Percentiles rank a stretch among this genome's conserved stretches.
phyloP scores from a whole-genome alignment of 805 yeast genomes.

The Yarrowia bubula region DNA sequence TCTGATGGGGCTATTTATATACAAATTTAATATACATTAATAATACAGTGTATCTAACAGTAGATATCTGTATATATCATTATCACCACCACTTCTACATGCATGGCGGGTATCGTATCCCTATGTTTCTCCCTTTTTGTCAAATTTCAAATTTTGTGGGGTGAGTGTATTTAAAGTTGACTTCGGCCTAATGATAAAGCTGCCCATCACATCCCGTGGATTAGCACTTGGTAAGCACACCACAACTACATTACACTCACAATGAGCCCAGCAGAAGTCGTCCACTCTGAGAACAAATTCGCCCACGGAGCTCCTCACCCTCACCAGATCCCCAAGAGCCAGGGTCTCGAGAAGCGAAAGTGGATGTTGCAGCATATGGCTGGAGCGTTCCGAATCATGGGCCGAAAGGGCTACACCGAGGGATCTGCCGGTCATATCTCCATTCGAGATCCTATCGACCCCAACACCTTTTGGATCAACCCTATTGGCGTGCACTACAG shows the following conservation, averaged over 20 bases:
- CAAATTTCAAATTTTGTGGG: no score
- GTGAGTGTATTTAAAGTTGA: not conserved
- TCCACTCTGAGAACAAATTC: constrained; percentile 18
- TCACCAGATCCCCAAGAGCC: constrained; percentile 50
- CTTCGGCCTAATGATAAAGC: not conserved
- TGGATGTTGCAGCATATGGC: constrained; percentile 74
- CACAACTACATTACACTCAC: not conserved
- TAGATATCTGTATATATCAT: no score
- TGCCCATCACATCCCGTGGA: not conserved
- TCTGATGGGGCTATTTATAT: no score
- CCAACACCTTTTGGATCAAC: constrained; percentile 84
- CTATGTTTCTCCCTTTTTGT: not conserved
- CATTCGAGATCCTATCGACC: constrained; percentile 77
- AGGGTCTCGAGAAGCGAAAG: constrained; percentile 47
- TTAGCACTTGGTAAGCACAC: constrained; percentile 1
- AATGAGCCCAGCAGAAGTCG: constrained; percentile 25
- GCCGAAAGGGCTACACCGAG: constrained; percentile 71
- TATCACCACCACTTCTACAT: no score
- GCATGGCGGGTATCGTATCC: not conserved
- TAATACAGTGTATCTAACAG: no score
- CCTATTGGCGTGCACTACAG: constrained; percentile 80
- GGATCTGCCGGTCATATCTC: constrained; percentile 88
- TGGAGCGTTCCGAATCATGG: constrained; percentile 78
- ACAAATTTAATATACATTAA: no score
- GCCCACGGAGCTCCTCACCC: constrained; percentile 39